Base-by-base conservation (phyloP, 2,329 filamentous ascomycete genomes). In the Ceratocystiopsis minuta region DNA sequence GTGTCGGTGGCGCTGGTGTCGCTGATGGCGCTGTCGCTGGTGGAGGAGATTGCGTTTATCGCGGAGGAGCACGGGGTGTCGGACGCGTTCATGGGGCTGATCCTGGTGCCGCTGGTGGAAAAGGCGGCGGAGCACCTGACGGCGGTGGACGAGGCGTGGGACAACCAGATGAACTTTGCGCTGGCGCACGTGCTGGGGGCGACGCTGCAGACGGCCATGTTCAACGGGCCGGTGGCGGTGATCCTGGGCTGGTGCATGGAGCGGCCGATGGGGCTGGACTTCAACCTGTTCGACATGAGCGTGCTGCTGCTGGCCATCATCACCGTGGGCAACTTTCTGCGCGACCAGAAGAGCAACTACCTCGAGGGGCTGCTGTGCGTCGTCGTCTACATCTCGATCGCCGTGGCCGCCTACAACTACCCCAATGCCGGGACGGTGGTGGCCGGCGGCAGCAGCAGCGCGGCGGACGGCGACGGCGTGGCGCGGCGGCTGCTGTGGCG, bases 341-440 rank as follows among this genome's bases (percentile, higher is more conserved):
- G 85, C 39, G 87, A 95, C 55, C 77, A 83, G 50, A 88, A 90
- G 66, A 84, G 77, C 46, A 92, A 94, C 55, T 95, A 92, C 54
- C 70, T 95, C 5, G 87, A 95, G 57, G 87, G 87, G 2, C 71
- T 75, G 18, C 68, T 95, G 16, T 83, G 84, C 49, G 73, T 94
- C 16, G 69, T 81, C 37, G 64, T 76, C 6, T 78, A 77, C 50
- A 53, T 75, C 37, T 68, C 69, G 28, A 72, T 78, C 49, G 72
- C 72, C 12, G 68, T 72, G 2, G 70, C 47, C 28, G 45, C 50
- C 17, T 51, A 42, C 38, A 44, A 52, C 48, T 50, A 52, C 39
- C 50, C 49, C 4, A 48, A 50, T 36, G 37, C 41, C 4, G 17
- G 31, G 15, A 2, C 36, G 36, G 15, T 13, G 17, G 31, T 20